A percentile compares a stretch with the other conserved stretches of the same genome.
Conservation (phyloP, 768 basidiomycete species). For the Leccinum truebloodii region DNA sequence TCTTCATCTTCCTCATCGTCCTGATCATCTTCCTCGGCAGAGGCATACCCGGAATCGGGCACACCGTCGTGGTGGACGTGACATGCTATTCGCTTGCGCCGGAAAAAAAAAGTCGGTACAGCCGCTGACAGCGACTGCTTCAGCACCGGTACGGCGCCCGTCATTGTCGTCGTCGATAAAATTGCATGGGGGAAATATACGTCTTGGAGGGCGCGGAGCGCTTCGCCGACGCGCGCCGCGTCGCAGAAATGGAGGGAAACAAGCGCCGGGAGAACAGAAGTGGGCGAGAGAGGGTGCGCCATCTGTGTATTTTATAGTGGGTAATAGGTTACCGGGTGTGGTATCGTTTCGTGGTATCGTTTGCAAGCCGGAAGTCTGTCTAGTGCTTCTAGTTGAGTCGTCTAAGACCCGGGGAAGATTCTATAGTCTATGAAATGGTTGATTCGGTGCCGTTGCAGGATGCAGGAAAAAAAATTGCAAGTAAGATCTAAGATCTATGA, state of each 20-base stretch:
- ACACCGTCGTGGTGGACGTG: slow-evolving; percentile 43
- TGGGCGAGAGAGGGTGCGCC: slow-evolving; percentile 38
- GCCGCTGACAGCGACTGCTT: slow-evolving; percentile 14
- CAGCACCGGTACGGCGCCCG: slow-evolving; percentile 19
- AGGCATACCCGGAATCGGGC: slow-evolving; percentile 80
- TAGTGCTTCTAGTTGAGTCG: slow-evolving; percentile 8
- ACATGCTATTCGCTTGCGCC: slow-evolving; percentile 22
- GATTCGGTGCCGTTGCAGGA: not conserved
- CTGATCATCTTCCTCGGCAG: slow-evolving; percentile 63
- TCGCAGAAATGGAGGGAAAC: slow-evolving; percentile 39
- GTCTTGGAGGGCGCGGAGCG: slow-evolving; percentile 45
- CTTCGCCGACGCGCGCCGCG: slow-evolving; percentile 38
- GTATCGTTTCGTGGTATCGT: slow-evolving; percentile 9
- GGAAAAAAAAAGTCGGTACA: slow-evolving; percentile 21
- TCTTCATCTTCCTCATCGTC: slow-evolving; percentile 25
- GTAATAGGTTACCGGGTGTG: not conserved
- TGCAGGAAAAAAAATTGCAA: not conserved
- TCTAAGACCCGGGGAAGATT: slow-evolving; percentile 4
- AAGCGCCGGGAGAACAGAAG: slow-evolving; percentile 60
- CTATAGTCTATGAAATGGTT: slow-evolving; percentile 16
- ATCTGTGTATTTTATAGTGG: slow-evolving; percentile 8
- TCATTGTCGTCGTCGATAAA: slow-evolving; percentile 1
- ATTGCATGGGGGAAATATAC: slow-evolving; percentile 52
- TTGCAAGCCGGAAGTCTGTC: slow-evolving; percentile 4
- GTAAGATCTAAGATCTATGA: slow-evolving; percentile 10